A percentile compares a stretch with the other conserved stretches of the same genome.
phyloP scores from a whole-genome alignment of 805 yeast genomes.

The Barnettozyma botsteinii region DNA sequence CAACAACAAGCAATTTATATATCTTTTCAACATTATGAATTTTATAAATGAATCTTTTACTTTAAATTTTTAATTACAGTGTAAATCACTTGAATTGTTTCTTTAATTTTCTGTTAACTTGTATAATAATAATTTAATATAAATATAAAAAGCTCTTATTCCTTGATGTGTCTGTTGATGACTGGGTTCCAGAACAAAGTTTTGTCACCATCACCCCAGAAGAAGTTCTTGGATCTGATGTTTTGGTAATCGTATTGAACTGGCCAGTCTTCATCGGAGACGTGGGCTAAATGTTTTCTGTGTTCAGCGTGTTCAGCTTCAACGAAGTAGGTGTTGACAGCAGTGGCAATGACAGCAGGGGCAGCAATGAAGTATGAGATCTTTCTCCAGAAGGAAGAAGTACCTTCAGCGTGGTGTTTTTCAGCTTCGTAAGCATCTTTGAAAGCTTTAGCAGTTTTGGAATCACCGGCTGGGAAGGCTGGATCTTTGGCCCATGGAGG shows the following conservation, averaged over 20 bases:
- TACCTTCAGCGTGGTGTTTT: slow-evolving; percentile 71
- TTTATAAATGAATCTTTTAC: too few relatives aligned
- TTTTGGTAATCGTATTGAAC: slow-evolving; percentile 86
- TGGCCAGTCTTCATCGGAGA: slow-evolving; percentile 92
- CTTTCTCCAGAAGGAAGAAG: slow-evolving; percentile 81
- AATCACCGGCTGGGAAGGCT: slow-evolving; percentile 38
- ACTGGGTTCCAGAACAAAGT: slow-evolving; percentile 94
- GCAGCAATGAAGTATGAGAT: slow-evolving; percentile 73
- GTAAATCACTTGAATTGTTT: too few relatives aligned
- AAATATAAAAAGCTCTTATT: slow-evolving; percentile 5
- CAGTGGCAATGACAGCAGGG: slow-evolving; percentile 74
- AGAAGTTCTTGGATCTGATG: slow-evolving; percentile 79
- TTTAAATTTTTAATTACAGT: too few relatives aligned
- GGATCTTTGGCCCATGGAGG: slow-evolving; percentile 41
- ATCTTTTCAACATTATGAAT: slow-evolving; percentile 67
- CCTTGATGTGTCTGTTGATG: slow-evolving; percentile 75
- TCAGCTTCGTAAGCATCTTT: slow-evolving; percentile 55
- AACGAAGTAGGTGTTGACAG: slow-evolving; percentile 72
- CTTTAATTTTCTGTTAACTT: background rate
- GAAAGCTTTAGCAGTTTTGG: slow-evolving; percentile 56
- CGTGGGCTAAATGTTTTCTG: slow-evolving; percentile 62
- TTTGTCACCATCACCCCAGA: slow-evolving; percentile 99
- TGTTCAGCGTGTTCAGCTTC: slow-evolving; percentile 90
- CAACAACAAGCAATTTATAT: slow-evolving; percentile 93
- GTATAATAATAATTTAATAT: background rate